Base-by-base conservation (phyloP, 768 basidiomycete genomes). In the Serendipita sp. region DNA sequence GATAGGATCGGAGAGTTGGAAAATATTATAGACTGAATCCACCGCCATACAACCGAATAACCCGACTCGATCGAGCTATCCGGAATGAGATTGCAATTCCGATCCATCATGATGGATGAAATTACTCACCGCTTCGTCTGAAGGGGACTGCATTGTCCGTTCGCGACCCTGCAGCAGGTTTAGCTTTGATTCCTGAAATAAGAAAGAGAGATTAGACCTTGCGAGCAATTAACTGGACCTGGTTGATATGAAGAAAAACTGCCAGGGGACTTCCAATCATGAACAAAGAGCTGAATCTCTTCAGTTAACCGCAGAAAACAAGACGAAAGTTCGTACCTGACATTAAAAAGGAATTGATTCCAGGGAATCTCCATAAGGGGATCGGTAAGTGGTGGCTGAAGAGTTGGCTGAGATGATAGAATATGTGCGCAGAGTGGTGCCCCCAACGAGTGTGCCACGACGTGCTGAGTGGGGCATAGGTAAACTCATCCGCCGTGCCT, bases 401-500 rank as follows among this genome's bases (percentile, higher is more conserved):
- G 70, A 3, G 78, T 78, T 1, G 77, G 73, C 65, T 78, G 78
- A 65, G 75, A 74, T 1, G 75, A 75, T 18, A 78, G 69, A 54
- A 78, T 76, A 51, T 77, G 73, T 0, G 76, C 73, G 3, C 73
- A 74, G 11, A 78, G 69, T 3, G 77, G 74, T 5, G 76, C 75
- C 1, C 77, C 77, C 8, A 78, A 72, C 68, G 77, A 77, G 66
- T 78, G 76, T 13, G 73, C 77, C 35, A 78, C 75, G 64, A 78
- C 70, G 65, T 78, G 77, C 67, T 70, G 48, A 44, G 48, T 30
- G 48, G 63, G 35, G 28, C 51, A 45, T 15, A 44, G 16, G 56
- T 10, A 45, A 18, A 35, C 28, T 36, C 41, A 54, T 35, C 30
- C 36, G 52, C 54, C 8, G 13, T 44, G 34, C 28, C 47, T 35